Percentiles rank a stretch among this genome's conserved stretches.
These are phyloP conservation scores for Vaccinium vitisidaea DNA, from an alignment of 148 eudicot species.

Conservation along the genomic window DNA sequence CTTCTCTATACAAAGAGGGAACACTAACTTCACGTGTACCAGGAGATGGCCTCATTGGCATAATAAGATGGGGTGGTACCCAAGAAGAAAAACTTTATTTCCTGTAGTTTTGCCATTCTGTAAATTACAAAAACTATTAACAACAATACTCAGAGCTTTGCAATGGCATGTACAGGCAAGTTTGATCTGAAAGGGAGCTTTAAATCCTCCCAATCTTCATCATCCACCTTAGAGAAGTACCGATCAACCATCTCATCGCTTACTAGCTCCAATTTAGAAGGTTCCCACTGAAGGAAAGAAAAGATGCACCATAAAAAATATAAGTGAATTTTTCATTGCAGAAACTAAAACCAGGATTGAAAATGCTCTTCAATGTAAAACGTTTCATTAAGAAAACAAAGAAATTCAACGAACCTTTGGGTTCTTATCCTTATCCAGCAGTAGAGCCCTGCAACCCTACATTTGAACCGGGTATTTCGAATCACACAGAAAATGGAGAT, in stretches of 20 bases:
- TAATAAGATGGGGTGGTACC: constrained; percentile 1
- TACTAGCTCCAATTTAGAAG: constrained; percentile 63
- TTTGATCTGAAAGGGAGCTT: constrained; percentile 59
- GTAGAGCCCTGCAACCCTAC: constrained; percentile 92
- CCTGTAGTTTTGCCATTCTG: too few relatives aligned
- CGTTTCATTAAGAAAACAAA: not conserved
- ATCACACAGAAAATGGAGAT: not conserved
- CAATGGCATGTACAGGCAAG: constrained; percentile 64
- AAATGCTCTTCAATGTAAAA: not conserved
- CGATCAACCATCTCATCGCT: constrained; percentile 62
- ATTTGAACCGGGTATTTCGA: constrained; percentile 17
- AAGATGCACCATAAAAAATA: not conserved
- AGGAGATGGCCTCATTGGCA: not conserved
- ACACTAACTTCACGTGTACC: not conserved
- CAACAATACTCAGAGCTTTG: constrained; percentile 60
- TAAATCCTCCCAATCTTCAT: constrained; percentile 66
- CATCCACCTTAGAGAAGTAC: constrained; percentile 58
- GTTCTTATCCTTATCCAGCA: constrained; percentile 78
- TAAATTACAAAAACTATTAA: not conserved
- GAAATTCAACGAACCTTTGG: constrained; percentile 59
- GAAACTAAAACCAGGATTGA: not conserved
- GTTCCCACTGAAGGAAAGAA: constrained; percentile 65
- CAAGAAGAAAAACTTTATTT: not conserved
- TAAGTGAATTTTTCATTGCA: not conserved
- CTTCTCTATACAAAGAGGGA: not conserved